Evolutionary conservation across 1,284 basidiomycete species (phyloP).

Genomic region (Malassezia yamatoensis): DNA sequence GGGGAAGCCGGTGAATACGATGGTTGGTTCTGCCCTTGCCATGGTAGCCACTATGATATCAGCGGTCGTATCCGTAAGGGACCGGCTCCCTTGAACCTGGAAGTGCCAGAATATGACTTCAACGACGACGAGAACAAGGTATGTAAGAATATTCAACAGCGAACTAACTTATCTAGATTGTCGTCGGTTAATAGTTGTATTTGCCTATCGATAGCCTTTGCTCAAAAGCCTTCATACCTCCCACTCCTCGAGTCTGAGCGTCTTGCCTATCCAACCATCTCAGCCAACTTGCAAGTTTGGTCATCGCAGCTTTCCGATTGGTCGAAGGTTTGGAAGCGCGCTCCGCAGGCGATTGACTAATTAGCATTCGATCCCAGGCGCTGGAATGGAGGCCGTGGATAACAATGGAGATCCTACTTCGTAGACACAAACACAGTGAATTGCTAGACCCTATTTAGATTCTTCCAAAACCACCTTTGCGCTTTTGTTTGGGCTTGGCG

Average conservation of each 20-base stretch:
- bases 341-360: no score
- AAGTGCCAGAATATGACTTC: slow-evolving; percentile 55
- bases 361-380: no score
- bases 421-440: no score
- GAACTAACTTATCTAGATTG: slow-evolving; percentile 7
- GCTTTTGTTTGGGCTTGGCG: slow-evolving; percentile 18
- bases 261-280: no score
- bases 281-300: background rate
- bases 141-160: background rate
- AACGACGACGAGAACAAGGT: slow-evolving; percentile 55
- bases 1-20: slow-evolving; percentile 90
- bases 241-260: no score
- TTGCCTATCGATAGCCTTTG: background rate
- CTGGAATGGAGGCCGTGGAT: no score
- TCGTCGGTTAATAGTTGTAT: slow-evolving; percentile 17
- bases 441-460: background rate
- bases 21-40: slow-evolving; percentile 61
- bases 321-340: background rate
- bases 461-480: slow-evolving; percentile 8
- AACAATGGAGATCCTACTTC: no score
- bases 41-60: slow-evolving; percentile 92
- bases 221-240: background rate
- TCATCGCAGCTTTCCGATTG: background rate
- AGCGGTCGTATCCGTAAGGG: slow-evolving; percentile 92
- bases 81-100: slow-evolving; percentile 69